Evolutionary conservation across 2,329 filamentous ascomycete species (phyloP), one percentile per base, ranked within the genome.

Genomic region (Talaromyces sp.): DNA sequence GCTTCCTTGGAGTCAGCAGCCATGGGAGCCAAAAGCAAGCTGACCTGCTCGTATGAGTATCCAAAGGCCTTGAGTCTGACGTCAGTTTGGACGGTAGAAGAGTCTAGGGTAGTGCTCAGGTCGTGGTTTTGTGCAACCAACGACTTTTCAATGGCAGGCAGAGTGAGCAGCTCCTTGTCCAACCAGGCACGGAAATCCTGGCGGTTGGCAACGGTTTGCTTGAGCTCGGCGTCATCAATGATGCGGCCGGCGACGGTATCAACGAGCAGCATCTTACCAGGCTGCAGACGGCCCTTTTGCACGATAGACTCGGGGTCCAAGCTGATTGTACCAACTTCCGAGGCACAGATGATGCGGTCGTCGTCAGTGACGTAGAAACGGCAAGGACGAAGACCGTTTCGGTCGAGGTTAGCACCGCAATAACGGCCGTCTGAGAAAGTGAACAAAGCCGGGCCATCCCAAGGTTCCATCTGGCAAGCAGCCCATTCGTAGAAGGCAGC

Each of bases 401-500:
- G 88, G 79, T 98, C 93, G 26, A 98, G 84, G 75, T 97, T 98
- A 67, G 93, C 93, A 84, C 93, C 93, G 71, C 93, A 98, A 82
- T 95, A 98, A 64, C 93, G 88, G 63, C 93, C 93, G 75, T 98
- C 93, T 29, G 93, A 91, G 77, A 98, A 98, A 7, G 93, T 97
- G 82, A 98, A 98, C 32, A 98, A 86, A 59, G 93, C 93, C 35
- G 93, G 93, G 19, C 93, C 93, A 77, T 98, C 93, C 93, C 93
- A 98, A 17, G 93, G 93, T 81, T 98, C 93, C 93, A 98, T 98
- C 82, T 96, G 90, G 77, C 93, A 98, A 66, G 92, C 93, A 70
- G 93, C 93, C 92, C 93, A 98, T 76, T 98, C 93, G 78, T 98
- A 98, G 79, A 97, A 98, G 56, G 93, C 93, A 62, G 93, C 90